phyloP scores from a whole-genome alignment of 1,139 yeast genomes.

The Petasospora fabianii region DNA sequence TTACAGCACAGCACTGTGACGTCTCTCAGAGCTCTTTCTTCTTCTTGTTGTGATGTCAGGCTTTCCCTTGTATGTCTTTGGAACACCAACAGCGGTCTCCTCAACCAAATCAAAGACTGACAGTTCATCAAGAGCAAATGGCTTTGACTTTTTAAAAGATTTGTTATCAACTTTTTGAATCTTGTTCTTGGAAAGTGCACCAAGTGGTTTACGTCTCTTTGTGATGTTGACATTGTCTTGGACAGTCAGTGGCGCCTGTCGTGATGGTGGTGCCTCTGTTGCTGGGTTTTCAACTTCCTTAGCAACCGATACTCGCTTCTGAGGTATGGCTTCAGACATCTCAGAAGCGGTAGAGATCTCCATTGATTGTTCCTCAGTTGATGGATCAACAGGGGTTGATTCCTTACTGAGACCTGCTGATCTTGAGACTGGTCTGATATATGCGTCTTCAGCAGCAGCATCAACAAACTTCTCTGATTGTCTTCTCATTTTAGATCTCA shows the following conservation, averaged over 20 bases:
- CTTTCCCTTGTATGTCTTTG: slow-evolving; percentile 25
- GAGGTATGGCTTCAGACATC: too few species aligned
- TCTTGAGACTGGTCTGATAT: slow-evolving; percentile 10
- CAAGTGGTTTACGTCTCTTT: slow-evolving; percentile 26
- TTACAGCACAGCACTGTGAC: slow-evolving; percentile 23
- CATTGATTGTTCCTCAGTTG: too few species aligned
- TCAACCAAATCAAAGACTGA: slow-evolving; percentile 29
- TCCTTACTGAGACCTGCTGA: too few species aligned
- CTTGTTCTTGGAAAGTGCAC: slow-evolving; percentile 18
- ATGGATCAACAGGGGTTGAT: too few species aligned
- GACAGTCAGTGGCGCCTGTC: slow-evolving; percentile 15
- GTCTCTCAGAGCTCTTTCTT: slow-evolving; percentile 22
- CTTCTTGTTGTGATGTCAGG: slow-evolving; percentile 22
- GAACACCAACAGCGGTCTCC: slow-evolving; percentile 27
- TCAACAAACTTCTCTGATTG: slow-evolving; percentile 57
- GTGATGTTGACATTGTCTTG: slow-evolving; percentile 24
- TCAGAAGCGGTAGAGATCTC: not conserved
- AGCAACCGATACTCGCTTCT: too few species aligned
- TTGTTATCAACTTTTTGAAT: slow-evolving; percentile 10
- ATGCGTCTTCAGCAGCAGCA: slow-evolving; percentile 35
- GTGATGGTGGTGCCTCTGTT: slow-evolving; percentile 6
- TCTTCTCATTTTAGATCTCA: slow-evolving; percentile 68
- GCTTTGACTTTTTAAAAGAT: slow-evolving; percentile 6
- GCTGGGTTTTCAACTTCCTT: too few species aligned
- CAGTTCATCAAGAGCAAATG: slow-evolving; percentile 13